Base-by-base conservation (phyloP, 345 rosid genomes). In the Salix arbutifolia region DNA sequence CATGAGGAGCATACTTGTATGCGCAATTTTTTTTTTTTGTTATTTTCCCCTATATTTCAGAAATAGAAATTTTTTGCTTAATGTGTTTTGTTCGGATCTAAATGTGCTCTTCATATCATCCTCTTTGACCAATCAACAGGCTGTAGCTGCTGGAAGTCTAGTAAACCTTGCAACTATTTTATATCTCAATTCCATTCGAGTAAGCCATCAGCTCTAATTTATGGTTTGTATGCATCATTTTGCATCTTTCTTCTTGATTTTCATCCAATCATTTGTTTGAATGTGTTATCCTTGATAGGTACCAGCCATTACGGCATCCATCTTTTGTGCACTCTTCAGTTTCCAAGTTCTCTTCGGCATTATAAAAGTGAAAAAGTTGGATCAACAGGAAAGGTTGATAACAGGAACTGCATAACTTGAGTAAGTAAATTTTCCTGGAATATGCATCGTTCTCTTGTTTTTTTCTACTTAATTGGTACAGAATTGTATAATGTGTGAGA, bases 91-190 rank as follows among this genome's bases (percentile, higher is more conserved):
- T 58, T 5, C 40, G 42, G 72, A 64, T 30, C 28, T 12, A 53
- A 19, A 40, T 62, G 53, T 35, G 71, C 66, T 70, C 26, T 4
- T 19, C 70, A 42, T 52, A n/a, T 71, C 11, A 70, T 26, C 60
- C 46, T 70, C 18, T 70, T 77, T 84, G 25, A 70, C 65, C 71
- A 16, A 81, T 85, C 80, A 73, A 82, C 92, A 95, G 99, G 91
- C 91, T 19, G 96, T 96, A 65, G 99, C 97, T 78, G 94, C 96
- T 77, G 98, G 97, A 84, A 95, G 99, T 84, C 86, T 95, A 79
- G 80, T 95, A 76, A 95, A 95, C 85, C 93, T 95, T 7, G 98
- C 94, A 71, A 94, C 98, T 72, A 87, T 92, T 83, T 87, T 94
- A 85, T 89, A 88, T 85, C 94, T 95, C 76, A 90, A 95, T 72